phyloP scores from a whole-genome alignment of 257 asterid genomes.

The Solanum piurae region DNA sequence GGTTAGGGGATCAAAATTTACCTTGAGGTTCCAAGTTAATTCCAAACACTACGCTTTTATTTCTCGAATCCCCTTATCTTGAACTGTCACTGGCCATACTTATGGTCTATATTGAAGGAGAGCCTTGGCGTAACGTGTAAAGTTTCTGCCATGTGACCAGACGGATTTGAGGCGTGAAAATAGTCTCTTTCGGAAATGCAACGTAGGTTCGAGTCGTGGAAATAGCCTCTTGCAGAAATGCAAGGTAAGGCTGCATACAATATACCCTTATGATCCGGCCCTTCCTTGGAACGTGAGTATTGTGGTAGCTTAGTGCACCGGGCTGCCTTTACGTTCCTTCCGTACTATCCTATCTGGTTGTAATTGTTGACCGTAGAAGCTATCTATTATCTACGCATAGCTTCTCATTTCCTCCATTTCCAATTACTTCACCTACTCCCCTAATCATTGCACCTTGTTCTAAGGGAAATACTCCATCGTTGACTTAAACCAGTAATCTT shows the following conservation, averaged over 20 bases:
- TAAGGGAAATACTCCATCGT: background rate
- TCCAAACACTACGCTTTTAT: background rate
- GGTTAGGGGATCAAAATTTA: background rate
- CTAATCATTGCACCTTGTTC: background rate
- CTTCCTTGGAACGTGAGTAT: background rate
- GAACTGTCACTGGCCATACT: background rate
- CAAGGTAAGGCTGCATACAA: background rate
- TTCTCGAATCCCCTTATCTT: background rate
- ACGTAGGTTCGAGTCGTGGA: background rate
- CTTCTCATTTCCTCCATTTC: background rate
- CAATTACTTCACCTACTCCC: background rate
- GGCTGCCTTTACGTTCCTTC: background rate
- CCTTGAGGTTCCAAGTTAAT: background rate
- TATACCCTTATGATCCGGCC: background rate
- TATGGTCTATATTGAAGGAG: background rate
- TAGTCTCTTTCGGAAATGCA: background rate
- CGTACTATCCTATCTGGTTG: background rate
- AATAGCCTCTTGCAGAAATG: background rate
- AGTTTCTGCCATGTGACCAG: background rate
- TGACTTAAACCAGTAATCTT: background rate
- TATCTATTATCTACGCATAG: background rate
- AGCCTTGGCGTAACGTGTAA: background rate
- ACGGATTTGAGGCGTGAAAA: background rate
- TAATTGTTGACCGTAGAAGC: background rate
- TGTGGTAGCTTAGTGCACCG: background rate